phyloP scores from a whole-genome alignment of 345 rosid species.

The Brassica carinata region DNA sequence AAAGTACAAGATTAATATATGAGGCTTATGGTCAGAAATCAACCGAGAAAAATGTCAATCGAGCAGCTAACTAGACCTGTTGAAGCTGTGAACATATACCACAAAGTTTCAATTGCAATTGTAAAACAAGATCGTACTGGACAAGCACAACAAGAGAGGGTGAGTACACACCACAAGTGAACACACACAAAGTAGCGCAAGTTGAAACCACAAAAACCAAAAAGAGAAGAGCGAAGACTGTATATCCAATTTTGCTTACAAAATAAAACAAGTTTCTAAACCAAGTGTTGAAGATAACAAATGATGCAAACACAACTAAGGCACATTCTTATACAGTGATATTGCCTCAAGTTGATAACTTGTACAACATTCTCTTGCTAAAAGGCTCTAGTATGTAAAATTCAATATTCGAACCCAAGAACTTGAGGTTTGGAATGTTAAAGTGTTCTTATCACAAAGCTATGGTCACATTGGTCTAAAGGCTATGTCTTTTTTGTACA shows the following conservation, averaged over 20 bases:
- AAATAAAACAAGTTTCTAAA: background rate
- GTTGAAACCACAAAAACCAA: background rate
- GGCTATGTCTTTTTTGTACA: background rate
- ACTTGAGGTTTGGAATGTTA: background rate
- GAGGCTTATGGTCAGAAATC: background rate
- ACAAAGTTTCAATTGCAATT: background rate
- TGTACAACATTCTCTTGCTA: background rate
- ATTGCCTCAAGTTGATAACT: background rate
- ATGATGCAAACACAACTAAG: background rate
- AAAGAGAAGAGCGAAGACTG: background rate
- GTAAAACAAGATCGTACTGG: background rate
- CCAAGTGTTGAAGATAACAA: background rate
- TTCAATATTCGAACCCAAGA: background rate
- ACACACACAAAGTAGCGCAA: background rate
- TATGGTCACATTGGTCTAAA: background rate
- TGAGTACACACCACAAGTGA: background rate
- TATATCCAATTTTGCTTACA: background rate
- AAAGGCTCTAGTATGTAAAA: background rate
- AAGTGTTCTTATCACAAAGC: background rate
- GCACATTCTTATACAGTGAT: background rate
- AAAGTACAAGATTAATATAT: background rate
- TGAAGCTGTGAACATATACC: background rate
- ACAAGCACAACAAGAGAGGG: background rate
- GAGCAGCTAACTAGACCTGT: background rate
- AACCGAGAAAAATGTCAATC: background rate